phyloP scores from a whole-genome alignment of 768 basidiomycete genomes.

The Boletus rufocinnamomeus region DNA sequence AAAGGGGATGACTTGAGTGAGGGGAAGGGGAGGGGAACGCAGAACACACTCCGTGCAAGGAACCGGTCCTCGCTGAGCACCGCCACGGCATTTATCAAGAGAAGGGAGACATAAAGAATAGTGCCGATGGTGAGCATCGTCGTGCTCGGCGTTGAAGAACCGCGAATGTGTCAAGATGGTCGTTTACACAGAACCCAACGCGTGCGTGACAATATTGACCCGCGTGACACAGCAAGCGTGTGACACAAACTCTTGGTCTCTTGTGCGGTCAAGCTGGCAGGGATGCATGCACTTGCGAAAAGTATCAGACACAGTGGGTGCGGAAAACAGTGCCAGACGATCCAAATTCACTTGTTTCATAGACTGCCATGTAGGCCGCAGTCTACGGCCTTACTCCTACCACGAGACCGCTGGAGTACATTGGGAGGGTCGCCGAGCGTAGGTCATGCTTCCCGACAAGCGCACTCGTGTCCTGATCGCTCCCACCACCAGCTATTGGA shows the following conservation, averaged over 20 bases:
- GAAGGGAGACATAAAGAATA: slow-evolving; percentile 81
- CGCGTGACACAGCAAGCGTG: slow-evolving; percentile 17
- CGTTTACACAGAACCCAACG: not conserved
- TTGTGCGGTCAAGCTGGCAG: slow-evolving; percentile 5
- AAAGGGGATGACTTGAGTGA: slow-evolving; percentile 20
- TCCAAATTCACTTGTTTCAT: not conserved
- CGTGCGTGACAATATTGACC: slow-evolving; percentile 17
- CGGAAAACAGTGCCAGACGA: not conserved
- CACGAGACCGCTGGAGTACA: slow-evolving; percentile 27
- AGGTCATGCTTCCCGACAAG: slow-evolving; percentile 23
- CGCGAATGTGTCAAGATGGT: not conserved
- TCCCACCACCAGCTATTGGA: slow-evolving; percentile 46
- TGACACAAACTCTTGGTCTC: slow-evolving; percentile 22
- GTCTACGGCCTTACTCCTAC: slow-evolving; percentile 12
- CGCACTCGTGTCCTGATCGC: slow-evolving; percentile 1
- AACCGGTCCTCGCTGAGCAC: slow-evolving; percentile 96
- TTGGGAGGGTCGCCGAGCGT: slow-evolving; percentile 48
- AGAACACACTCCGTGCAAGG: slow-evolving; percentile 78
- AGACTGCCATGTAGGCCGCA: slow-evolving; percentile 17
- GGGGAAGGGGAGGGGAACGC: slow-evolving; percentile 2
- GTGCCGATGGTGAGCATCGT: slow-evolving; percentile 64
- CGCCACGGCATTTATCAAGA: slow-evolving; percentile 93
- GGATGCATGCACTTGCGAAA: slow-evolving; percentile 32
- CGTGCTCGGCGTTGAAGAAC: slow-evolving; percentile 19
- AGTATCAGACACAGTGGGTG: slow-evolving; percentile 30